Conservation (phyloP, 305 asterid species). For the Solanum aculeatissimum region DNA sequence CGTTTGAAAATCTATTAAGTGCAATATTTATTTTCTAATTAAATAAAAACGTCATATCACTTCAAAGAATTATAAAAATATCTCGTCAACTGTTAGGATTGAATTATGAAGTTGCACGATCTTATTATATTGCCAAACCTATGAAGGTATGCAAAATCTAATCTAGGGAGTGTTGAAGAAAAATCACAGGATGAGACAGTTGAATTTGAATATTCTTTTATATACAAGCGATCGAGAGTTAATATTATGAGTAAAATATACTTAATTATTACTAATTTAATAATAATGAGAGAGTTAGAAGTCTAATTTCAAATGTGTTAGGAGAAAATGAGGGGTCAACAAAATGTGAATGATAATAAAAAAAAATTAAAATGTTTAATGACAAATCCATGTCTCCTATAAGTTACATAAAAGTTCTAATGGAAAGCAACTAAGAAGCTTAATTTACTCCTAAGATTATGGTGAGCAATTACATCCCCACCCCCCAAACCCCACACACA, state of each 20-base stretch:
- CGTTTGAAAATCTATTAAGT: neutral
- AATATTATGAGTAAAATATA: neutral
- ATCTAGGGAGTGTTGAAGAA: neutral
- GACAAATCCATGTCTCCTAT: neutral
- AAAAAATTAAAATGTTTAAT: neutral
- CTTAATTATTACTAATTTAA: neutral
- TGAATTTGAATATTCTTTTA: neutral
- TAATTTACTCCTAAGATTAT: neutral
- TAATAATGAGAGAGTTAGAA: neutral
- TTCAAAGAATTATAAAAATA: accelerated
- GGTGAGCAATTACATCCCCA: neutral
- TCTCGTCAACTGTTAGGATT: neutral
- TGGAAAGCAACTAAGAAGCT: neutral
- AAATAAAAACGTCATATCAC: neutral
- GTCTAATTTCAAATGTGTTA: neutral
- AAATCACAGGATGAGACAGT: neutral
- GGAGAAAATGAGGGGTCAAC: neutral
- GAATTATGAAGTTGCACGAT: neutral
- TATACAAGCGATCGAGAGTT: neutral
- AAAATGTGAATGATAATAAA: neutral
- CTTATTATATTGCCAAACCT: neutral
- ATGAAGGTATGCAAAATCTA: neutral
- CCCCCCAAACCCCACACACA: neutral
- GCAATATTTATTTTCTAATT: too few relatives aligned
- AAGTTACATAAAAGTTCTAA: neutral